A percentile compares a stretch with the other conserved stretches of the same genome.
Evolutionary conservation across 176 grass and related monocot species (phyloP).

Genomic region (Paspalum vaginatum): DNA sequence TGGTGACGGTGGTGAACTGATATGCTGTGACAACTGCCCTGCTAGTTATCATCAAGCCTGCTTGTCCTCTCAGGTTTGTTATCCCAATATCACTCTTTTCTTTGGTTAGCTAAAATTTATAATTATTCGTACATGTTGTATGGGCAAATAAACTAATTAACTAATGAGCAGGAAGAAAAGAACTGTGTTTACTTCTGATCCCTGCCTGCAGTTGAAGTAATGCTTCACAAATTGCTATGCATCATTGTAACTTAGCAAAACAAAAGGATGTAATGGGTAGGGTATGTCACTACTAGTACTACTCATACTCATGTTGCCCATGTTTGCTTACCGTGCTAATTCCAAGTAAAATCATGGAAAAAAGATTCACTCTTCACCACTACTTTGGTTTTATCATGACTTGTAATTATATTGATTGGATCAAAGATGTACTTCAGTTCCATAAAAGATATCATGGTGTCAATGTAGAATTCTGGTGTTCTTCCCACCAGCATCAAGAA

Average conservation of each 20-base stretch:
- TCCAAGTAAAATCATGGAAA: constrained; percentile 1
- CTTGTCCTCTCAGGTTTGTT: constrained; percentile 76
- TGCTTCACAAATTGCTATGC: background rate
- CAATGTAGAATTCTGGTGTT: constrained; percentile 11
- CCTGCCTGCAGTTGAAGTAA: constrained; percentile 23
- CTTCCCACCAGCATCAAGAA: constrained; percentile 2
- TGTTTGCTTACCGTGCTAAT: constrained; percentile 29
- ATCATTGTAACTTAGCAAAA: constrained; percentile 3
- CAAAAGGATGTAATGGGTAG: background rate
- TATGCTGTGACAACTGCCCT: constrained; percentile 96
- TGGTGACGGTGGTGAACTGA: constrained; percentile 86
- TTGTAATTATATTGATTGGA: constrained; percentile 10
- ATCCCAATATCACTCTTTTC: constrained; percentile 18
- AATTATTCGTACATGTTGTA: background rate
- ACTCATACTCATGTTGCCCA: background rate
- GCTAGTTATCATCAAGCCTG: constrained; percentile 78
- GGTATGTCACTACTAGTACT: background rate
- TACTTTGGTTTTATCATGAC: constrained; percentile 25
- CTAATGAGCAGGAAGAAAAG: constrained; percentile 7
- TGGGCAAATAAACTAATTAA: constrained; percentile 11
- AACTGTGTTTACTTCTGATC: constrained; percentile 13
- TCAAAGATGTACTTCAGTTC: constrained; percentile 8
- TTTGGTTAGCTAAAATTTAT: constrained; percentile 25
- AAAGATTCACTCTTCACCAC: background rate
- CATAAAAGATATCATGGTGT: constrained; percentile 3